Percentiles rank a stretch among this genome's conserved stretches.
Conservation (phyloP, 2,329 filamentous ascomycete genomes). For the Fusarium sp. region DNA sequence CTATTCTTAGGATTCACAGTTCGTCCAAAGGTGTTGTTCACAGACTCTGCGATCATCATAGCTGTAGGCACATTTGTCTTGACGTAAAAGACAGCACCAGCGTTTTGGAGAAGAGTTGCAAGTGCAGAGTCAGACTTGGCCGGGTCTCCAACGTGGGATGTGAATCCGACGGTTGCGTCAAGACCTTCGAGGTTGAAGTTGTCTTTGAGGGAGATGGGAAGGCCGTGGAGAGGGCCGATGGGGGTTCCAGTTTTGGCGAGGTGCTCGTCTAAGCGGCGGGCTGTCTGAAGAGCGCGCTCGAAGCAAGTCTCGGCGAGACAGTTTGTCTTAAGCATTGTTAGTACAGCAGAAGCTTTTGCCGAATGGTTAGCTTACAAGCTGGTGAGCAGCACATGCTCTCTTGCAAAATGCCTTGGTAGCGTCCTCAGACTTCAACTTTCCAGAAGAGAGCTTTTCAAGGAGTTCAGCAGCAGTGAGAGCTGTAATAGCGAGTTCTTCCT, state of each 20-base stretch:
- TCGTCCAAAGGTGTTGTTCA: constrained; percentile 74
- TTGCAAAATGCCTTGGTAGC: constrained; percentile 68
- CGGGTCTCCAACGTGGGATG: constrained; percentile 70
- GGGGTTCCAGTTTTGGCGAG: constrained; percentile 61
- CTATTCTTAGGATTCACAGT: constrained; percentile 73
- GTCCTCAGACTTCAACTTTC: constrained; percentile 55
- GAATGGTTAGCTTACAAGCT: constrained; percentile 48
- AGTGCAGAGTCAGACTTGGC: constrained; percentile 59
- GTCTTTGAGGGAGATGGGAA: constrained; percentile 78
- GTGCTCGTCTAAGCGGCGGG: constrained; percentile 64
- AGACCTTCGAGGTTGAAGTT: constrained; percentile 74
- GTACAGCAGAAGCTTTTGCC: fast-evolving
- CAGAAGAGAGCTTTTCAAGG: constrained; percentile 49
- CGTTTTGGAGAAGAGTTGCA: constrained; percentile 57
- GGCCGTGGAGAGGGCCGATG: constrained; percentile 73
- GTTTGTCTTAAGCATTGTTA: constrained; percentile 55
- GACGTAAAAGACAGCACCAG: constrained; percentile 68
- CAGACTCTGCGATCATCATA: constrained; percentile 77
- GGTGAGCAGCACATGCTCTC: constrained; percentile 67
- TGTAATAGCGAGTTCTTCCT: constrained; percentile 62
- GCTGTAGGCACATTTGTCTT: constrained; percentile 72
- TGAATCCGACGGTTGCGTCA: constrained; percentile 74
- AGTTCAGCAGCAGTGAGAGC: constrained; percentile 59
- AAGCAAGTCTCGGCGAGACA: constrained; percentile 69
- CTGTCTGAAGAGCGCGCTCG: constrained; percentile 63